Evolutionary conservation across 148 eudicot species (phyloP).

Genomic region (Polygonum maritimum): DNA sequence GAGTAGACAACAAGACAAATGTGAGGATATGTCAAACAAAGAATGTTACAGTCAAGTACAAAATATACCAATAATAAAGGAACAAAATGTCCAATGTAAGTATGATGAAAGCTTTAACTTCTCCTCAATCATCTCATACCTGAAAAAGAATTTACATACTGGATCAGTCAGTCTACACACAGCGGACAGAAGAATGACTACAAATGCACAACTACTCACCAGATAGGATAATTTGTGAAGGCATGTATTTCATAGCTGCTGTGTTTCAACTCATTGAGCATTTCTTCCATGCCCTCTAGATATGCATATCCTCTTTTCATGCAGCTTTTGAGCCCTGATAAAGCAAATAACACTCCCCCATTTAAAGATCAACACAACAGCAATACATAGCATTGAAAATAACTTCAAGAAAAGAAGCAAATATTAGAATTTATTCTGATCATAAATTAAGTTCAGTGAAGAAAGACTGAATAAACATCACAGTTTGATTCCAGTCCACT

Average conservation of each 20-base stretch:
- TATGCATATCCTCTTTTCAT: constrained; percentile 65
- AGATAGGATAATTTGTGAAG: constrained; percentile 77
- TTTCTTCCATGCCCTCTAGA: constrained; percentile 60
- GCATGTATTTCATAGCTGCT: constrained; percentile 88
- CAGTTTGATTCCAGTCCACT: neutral
- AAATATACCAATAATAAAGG: constrained; percentile 52
- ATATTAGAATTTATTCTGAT: neutral
- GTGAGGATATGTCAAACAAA: neutral
- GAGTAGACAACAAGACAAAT: neutral
- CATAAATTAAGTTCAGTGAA: neutral
- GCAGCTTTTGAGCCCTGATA: constrained; percentile 72
- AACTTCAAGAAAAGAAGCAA: neutral
- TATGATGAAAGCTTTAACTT: constrained; percentile 74
- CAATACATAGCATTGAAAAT: neutral
- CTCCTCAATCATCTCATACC: constrained; percentile 86
- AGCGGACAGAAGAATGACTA: constrained; percentile 1
- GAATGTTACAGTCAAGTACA: neutral
- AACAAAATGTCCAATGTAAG: constrained; percentile 94
- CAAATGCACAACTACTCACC: constrained; percentile 30
- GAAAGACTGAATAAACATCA: neutral
- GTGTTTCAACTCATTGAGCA: constrained; percentile 47
- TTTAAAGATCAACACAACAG: neutral
- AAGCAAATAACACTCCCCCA: constrained; percentile 2
- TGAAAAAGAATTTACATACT: constrained; percentile 16
- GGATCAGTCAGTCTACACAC: neutral